Evolutionary conservation across 192 early-diverging fungal species (phyloP), one percentile per base, ranked within the genome.

Genomic region (Umbelopsis isabellina): DNA sequence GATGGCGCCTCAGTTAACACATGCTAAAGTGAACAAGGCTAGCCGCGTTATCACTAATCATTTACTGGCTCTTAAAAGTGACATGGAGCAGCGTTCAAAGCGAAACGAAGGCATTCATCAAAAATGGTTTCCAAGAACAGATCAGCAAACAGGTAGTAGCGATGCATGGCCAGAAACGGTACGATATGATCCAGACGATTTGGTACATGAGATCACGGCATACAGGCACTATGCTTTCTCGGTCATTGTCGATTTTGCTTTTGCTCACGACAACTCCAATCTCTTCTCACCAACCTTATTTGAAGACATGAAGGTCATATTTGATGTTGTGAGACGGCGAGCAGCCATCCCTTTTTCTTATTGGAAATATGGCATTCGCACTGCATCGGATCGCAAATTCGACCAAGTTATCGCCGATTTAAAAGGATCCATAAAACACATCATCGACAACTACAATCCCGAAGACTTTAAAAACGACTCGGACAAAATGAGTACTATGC

Each of bases 1-100:
- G 67, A 69, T 69, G 35, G 67, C 67, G 11, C 67, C 67, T 20
- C 46, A 48, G 47, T 51, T 69, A 27, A 37, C 67, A 16, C 67
- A 35, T 22, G 67, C 49, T 8, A 69, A 69, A 35, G 46, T 46
- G 1, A 52, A 33, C 67, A 47, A 49, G 49, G 48, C 49, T 4
- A 48, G 33, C 15, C 48, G 5, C 21, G 35, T 69, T 21, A 33
- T 69, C 11, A 51, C 27, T 4, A 30, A 69, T 1, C 67, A 69
- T 37, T 46, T 52, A 21, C 41, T 69, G 25, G 33, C 21, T 51
- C 23, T 69, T 22, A 27, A 48, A 7, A 9, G 33, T 16, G 49
- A n/a, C 1, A 16, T 69, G 1, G 18, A 48, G n/a, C 22, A 69
- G 46, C 5, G 23, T 11, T 27, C 67, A 35, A 46, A 30, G 25